A percentile compares a stretch with the other conserved stretches of the same genome.
These are phyloP conservation scores for Phytophthora cryptogea DNA, from an alignment of 352 stramenopile species.

Conservation along the genomic window DNA sequence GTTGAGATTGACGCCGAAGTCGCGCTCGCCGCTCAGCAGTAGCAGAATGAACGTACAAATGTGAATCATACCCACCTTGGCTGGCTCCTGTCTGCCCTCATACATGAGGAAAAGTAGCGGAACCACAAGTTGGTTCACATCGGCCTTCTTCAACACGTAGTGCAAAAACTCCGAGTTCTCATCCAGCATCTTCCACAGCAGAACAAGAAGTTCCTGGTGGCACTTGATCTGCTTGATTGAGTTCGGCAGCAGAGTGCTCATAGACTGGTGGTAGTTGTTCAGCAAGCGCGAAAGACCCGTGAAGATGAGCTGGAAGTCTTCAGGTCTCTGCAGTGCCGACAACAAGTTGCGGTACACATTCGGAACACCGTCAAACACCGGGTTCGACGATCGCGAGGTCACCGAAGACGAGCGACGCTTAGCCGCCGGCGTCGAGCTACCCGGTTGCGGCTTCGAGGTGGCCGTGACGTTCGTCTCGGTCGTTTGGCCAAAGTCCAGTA, in stretches of 20 bases:
- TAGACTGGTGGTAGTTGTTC: conserved; percentile 95
- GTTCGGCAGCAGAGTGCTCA: conserved; percentile 94
- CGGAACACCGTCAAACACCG: conserved; percentile 40
- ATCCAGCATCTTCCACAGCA: conserved; percentile 98
- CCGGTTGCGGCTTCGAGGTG: conserved; percentile 57
- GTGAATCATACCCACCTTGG: conserved; percentile 96
- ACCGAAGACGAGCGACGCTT: conserved; percentile 34
- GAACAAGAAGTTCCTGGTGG: conserved; percentile 97
- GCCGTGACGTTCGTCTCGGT: conserved; percentile 44
- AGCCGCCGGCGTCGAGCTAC: conserved; percentile 38
- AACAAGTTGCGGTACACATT: conserved; percentile 80
- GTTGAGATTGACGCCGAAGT: conserved; percentile 98
- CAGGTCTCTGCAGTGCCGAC: conserved; percentile 65
- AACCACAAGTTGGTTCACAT: conserved; percentile 92
- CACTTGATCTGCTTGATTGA: conserved; percentile 95
- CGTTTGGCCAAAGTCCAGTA: conserved; percentile 94
- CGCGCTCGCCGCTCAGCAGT: conserved; percentile 95
- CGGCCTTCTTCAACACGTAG: conserved; percentile 93
- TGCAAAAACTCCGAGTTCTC: conserved; percentile 96
- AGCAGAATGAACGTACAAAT: conserved; percentile 99
- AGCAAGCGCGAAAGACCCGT: conserved; percentile 95
- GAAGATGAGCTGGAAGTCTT: conserved; percentile 94
- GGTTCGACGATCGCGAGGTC: conserved; percentile 35
- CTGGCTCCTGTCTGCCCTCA: conserved; percentile 93
- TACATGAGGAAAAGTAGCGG: conserved; percentile 92